Evolutionary conservation across 495 filamentous ascomycete genomes (phyloP), one percentile per base, ranked within the genome.

Genomic region (Bombardia bombarda): DNA sequence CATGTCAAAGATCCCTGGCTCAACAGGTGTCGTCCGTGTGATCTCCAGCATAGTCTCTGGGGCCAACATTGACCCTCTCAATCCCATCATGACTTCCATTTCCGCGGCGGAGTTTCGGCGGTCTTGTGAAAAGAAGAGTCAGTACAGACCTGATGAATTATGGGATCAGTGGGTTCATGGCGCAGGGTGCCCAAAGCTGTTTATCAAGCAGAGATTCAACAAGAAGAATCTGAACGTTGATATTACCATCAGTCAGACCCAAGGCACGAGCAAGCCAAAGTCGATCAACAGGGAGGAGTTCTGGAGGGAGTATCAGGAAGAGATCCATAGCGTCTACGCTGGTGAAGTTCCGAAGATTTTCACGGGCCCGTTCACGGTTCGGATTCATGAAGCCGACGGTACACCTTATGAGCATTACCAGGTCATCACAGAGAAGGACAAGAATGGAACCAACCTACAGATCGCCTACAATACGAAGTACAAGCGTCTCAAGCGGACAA

Each of bases 401-500:
- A 97, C 93, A 2, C 92, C 92, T 17, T 99, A 99, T 60, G 92
- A 99, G 62, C 92, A 99, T 56, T 94, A 95, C 50, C 86, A 95
- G 20, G 85, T 95, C 42, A 93, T 99, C 57, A 88, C 87, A 50
- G 88, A 95, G 42, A 79, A 80, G 7, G 70, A 76, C 30, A 84
- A 81, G 6, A 84, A 79, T 44, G 55, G 58, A 14, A 64, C 61
- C 7, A 68, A 57, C 32, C 82, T 96, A 43, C 88, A 95, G 35
- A 96, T 99, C 44, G 89, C 90, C 12, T 99, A 99, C 56, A 97
- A 97, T 56, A 99, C 92, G 0, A 99, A 99, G 57, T 99, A 99
- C 62, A 99, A 97, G 69, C 82, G 92, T 2, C 70, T 99, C 26
- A 99, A 99, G 68, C 78, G 90, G 23, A 95, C 83, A 50, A 82